Percentiles rank a stretch among this genome's conserved stretches.
Conservation (phyloP, 108 stramenopile species). For the Schizochytrium sp. region DNA sequence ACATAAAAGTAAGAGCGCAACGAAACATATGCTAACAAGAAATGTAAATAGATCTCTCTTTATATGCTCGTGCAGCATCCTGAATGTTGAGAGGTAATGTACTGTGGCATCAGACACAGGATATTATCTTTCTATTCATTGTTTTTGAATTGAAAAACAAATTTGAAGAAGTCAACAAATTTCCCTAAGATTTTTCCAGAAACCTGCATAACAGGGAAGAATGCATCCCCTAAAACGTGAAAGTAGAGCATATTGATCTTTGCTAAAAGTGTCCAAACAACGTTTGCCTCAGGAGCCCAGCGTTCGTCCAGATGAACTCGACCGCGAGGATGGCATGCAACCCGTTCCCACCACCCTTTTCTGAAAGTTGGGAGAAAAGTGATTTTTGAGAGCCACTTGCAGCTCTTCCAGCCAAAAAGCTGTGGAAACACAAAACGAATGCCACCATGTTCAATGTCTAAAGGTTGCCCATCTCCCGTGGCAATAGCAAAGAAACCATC, state of each 20-base stretch:
- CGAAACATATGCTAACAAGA: too few species aligned
- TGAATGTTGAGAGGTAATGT: too few species aligned
- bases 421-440: background rate
- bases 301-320: constrained; percentile 2
- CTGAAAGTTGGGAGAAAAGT: background rate
- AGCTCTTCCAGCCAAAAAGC: constrained; percentile 34
- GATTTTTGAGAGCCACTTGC: constrained; percentile 11
- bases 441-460: background rate
- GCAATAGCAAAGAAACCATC: constrained; percentile 11
- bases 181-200: background rate
- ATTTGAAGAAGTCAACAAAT: background rate
- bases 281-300: background rate
- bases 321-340: background rate
- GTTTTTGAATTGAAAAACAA: background rate
- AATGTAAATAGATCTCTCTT: too few species aligned
- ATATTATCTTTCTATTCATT: background rate
- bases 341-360: constrained; percentile 24
- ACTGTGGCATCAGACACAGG: too few species aligned
- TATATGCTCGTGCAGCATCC: too few species aligned
- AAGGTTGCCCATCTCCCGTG: background rate
- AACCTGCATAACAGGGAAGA: background rate
- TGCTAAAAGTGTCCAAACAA: background rate
- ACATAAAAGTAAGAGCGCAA: too few species aligned
- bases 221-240: background rate
- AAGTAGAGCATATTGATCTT: background rate